Evolutionary conservation across 805 yeast genomes (phyloP).

Genomic region (Candida xiaguanensis): DNA sequence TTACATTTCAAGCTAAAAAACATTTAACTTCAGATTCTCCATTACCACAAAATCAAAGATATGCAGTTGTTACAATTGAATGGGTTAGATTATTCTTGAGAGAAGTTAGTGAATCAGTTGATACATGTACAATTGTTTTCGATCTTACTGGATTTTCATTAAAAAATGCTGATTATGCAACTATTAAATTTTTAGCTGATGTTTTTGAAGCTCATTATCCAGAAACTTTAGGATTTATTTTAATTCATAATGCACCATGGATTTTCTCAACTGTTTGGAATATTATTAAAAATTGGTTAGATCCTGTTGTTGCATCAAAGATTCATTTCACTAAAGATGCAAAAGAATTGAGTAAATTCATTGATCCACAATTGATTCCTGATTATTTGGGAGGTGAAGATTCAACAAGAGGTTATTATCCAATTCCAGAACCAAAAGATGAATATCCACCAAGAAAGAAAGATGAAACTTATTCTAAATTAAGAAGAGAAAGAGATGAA

Average conservation of each 20-base stretch:
- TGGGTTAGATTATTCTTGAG: conserved; percentile 67
- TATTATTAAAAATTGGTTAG: conserved; percentile 88
- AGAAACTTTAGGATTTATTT: conserved; percentile 78
- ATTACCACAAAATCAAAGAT: conserved; percentile 68
- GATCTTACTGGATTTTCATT: conserved; percentile 84
- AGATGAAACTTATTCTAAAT: conserved; percentile 38
- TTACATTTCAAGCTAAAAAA: conserved; percentile 71
- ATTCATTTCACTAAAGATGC: conserved; percentile 73
- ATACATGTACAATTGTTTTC: conserved; percentile 63
- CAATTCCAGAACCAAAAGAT: conserved; percentile 52
- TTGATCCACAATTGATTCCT: conserved; percentile 61
- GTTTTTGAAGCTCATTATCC: conserved; percentile 97
- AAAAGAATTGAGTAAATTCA: conserved; percentile 63
- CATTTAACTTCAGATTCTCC: conserved; percentile 57
- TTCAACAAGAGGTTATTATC: conserved; percentile 58
- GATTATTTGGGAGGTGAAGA: conserved; percentile 73
- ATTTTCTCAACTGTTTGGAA: conserved; percentile 93
- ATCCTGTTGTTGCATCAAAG: conserved; percentile 93
- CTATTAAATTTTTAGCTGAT: conserved; percentile 84
- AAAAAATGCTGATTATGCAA: conserved; percentile 88
- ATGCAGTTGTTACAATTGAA: conserved; percentile 75
- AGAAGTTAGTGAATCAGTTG: conserved; percentile 60
- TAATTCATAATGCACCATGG: conserved; percentile 96
- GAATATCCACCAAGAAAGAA: conserved; percentile 23
- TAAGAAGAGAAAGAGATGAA: conserved; percentile 51